Base-by-base conservation (phyloP, 257 asterid genomes). In the Datura wrightii region DNA sequence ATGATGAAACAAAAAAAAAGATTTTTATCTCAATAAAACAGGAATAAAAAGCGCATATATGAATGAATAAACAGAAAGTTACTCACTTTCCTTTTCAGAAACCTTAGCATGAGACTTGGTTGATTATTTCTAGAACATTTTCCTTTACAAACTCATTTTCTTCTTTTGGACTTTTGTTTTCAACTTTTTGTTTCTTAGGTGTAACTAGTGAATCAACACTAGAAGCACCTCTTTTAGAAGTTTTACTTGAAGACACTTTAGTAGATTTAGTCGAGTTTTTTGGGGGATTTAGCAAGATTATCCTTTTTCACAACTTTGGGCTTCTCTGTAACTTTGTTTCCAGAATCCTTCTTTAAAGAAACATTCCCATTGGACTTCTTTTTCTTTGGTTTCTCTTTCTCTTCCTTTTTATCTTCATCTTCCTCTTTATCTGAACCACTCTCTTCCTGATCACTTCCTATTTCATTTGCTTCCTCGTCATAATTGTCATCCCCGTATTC, bases 151-250 rank as follows among this genome's bases (percentile, higher is more conserved):
- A 82, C 66, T 87, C 79, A 86, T 85, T 83, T 6, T 79, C 85
- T 56, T 86, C 94, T 83, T 89, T 88, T 86, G 90, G 90, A 24
- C 69, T 87, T 80, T 92, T 90, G 80, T 90, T 90, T 41, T 90
- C 92, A 66, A 79, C 90, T 63, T 90, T 92, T 84, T 83, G 89
- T 80, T 89, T 84, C 84, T 83, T 85, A 7, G 78, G 31, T 37
- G 15, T 67, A 15, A 46, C 6, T 36, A 19, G 36, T 65, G 74
- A 65, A 36, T 65, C 46, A 36, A 24, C 48, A 66, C 19, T 24
- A 66, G 48, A 66, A 66, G 24, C 48, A 66, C 48, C 74, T 66
- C 36, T 66, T 48, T 66, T 66, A 48, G 74, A 66, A 66, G 18
- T 48, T 66, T 48, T 36, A 66, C 74, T 66, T 36, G 74, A 66